Evolutionary conservation across 1,284 basidiomycete species (phyloP), one percentile per base, ranked within the genome.

Genomic region (Fistulinella staudtii): DNA sequence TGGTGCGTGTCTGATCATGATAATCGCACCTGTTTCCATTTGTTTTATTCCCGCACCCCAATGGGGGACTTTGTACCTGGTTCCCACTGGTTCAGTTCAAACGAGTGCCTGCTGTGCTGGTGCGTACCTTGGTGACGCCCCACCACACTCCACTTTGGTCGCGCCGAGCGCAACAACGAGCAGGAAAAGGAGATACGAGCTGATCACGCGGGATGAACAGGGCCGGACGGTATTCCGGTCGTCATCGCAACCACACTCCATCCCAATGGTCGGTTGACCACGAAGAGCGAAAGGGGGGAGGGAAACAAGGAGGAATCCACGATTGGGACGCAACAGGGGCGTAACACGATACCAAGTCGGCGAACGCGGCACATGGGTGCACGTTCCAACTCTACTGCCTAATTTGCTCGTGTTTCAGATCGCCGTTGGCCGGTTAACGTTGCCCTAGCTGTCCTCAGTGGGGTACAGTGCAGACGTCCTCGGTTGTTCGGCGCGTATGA

Each of bases 171-270:
- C 33, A 31, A 36, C 28, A 21, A 42, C 18, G 31, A 25, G 18
- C 43, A 28, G 4, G 31, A 36, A 46, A 36, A 28, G 36, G 39
- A 43, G 29, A 30, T 23, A 36, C 30, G 24, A 27, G 21, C 9
- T 43, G 39, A 25, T 40, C 47, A 41, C 15, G 43, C 45, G 41
- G 43, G 15, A 41, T 15, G 30, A 39, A 7, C 25, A 35, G 38
- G 38, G 37, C 14, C 38, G 34, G 42, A 46, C 42, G 49, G 48
- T 46, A 47, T 46, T 10, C 58, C 57, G 57, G 59, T 61, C 52
- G 61, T 43, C 61, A 61, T 64, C 61, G 53, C 49, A 44, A 61
- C 59, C 27, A 33, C 31, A 33, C 31, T 24, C 31, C 41, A 29
- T 8, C 21, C 30, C 33, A n/a, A n/a, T n/a, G n/a, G n/a, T 4